Conservation (phyloP, 768 basidiomycete species). For the Suillus lakei region DNA sequence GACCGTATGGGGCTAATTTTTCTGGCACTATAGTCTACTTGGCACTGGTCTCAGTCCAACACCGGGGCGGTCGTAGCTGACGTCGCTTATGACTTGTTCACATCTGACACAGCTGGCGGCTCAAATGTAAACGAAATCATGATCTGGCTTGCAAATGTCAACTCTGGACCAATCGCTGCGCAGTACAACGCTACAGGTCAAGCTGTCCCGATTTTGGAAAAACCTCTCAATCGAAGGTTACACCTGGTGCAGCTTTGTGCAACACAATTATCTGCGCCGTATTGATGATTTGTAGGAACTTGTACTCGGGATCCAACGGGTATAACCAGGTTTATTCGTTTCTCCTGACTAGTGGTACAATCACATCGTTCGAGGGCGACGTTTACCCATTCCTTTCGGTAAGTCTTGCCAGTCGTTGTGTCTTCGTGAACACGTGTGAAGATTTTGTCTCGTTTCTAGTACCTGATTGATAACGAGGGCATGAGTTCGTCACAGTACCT, state of each 20-base stretch:
- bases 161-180: conserved; percentile 63
- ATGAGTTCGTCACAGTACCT: conserved; percentile 59
- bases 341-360: conserved; percentile 40
- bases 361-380: conserved; percentile 59
- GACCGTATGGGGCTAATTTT: neutral
- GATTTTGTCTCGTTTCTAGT: conserved; percentile 38
- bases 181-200: conserved; percentile 50
- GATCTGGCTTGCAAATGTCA: conserved; percentile 68
- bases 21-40: conserved; percentile 44
- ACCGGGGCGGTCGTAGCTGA: conserved; percentile 54
- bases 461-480: conserved; percentile 50
- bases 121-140: conserved; percentile 54
- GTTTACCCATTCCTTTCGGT: conserved; percentile 57
- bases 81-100: conserved; percentile 70
- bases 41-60: conserved; percentile 59
- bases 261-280: neutral
- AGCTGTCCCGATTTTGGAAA: conserved; percentile 45
- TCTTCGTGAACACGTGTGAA: neutral
- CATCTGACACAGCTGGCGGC: conserved; percentile 54
- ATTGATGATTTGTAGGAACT: conserved; percentile 43
- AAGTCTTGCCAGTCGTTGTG: conserved; percentile 1
- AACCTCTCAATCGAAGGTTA: conserved; percentile 52
- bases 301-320: conserved; percentile 60
- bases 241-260: conserved; percentile 45
- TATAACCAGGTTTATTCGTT: conserved; percentile 57